These are phyloP conservation scores for Lactarius sanguifluus DNA, from an alignment of 768 basidiomycete genomes.

Conservation along the genomic window DNA sequence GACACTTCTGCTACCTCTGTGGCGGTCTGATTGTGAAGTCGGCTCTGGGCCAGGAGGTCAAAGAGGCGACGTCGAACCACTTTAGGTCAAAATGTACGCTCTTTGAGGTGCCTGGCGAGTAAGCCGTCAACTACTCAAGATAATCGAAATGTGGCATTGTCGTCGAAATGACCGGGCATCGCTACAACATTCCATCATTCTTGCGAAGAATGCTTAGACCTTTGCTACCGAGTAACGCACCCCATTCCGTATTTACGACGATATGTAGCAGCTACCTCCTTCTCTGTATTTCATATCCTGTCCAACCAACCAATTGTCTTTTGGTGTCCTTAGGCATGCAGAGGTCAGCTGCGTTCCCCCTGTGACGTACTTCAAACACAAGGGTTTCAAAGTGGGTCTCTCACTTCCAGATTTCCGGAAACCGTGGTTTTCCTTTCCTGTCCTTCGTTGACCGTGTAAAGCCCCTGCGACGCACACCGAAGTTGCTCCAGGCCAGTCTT, in stretches of 20 bases:
- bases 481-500: not conserved
- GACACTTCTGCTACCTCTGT: conserved; percentile 56
- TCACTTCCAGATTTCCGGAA: not conserved
- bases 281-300: conserved; percentile 3
- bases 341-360: not conserved
- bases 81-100: conserved; percentile 37
- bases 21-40: conserved; percentile 48
- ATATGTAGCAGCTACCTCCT: not conserved
- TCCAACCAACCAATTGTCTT: not conserved
- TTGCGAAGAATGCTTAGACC: not conserved
- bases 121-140: not conserved
- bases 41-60: conserved; percentile 37
- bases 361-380: not conserved
- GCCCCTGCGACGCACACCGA: not conserved
- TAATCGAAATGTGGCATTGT: not conserved
- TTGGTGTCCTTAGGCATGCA: not conserved
- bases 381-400: not conserved
- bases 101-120: conserved; percentile 34
- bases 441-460: not conserved
- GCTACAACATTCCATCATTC: not conserved
- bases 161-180: not conserved
- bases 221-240: not conserved
- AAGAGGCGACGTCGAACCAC: conserved; percentile 36
- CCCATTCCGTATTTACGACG: not conserved
- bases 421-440: not conserved